Conservation (phyloP, 768 basidiomycete genomes). For the Boletus barrowsii region DNA sequence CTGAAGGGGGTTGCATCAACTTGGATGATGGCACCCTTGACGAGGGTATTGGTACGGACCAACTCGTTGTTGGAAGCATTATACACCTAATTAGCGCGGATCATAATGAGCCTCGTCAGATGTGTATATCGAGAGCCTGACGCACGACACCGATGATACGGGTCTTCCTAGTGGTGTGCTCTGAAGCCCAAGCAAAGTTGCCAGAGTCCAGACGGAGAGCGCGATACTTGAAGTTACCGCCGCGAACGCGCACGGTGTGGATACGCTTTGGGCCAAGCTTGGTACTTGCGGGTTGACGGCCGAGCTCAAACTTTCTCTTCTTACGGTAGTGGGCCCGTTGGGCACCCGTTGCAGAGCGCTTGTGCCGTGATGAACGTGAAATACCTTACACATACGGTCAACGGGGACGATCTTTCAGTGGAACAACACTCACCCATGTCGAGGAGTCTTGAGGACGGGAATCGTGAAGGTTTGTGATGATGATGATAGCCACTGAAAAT, state of each 20-base stretch:
- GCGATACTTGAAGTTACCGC: slow-evolving; percentile 93
- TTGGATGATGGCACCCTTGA: slow-evolving; percentile 95
- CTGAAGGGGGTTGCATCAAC: slow-evolving; percentile 98
- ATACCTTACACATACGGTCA: slow-evolving; percentile 65
- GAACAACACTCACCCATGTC: slow-evolving; percentile 68
- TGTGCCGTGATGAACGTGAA: slow-evolving; percentile 94
- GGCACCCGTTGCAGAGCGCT: slow-evolving; percentile 90
- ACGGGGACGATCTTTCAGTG: background rate
- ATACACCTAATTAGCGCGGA: slow-evolving; percentile 64
- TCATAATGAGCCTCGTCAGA: slow-evolving; percentile 3
- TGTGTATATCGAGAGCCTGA: slow-evolving; percentile 20
- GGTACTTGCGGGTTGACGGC: slow-evolving; percentile 96
- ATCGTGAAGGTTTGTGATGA: slow-evolving; percentile 37
- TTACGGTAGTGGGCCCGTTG: slow-evolving; percentile 96
- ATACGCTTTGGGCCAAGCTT: slow-evolving; percentile 95
- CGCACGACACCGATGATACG: slow-evolving; percentile 93
- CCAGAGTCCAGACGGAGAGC: slow-evolving; percentile 95
- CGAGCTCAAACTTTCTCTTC: slow-evolving; percentile 99
- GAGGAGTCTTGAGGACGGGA: slow-evolving; percentile 66
- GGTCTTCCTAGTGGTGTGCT: slow-evolving; percentile 92
- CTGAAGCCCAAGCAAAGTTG: slow-evolving; percentile 99
- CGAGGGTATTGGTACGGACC: slow-evolving; percentile 98
- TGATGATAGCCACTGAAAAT: slow-evolving; percentile 50
- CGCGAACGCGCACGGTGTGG: slow-evolving; percentile 92
- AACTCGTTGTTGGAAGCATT: slow-evolving; percentile 99